A percentile compares a stretch with the other conserved stretches of the same genome.
Evolutionary conservation across 352 stramenopile genomes (phyloP).

Genomic region (Globisporangium spiculum): DNA sequence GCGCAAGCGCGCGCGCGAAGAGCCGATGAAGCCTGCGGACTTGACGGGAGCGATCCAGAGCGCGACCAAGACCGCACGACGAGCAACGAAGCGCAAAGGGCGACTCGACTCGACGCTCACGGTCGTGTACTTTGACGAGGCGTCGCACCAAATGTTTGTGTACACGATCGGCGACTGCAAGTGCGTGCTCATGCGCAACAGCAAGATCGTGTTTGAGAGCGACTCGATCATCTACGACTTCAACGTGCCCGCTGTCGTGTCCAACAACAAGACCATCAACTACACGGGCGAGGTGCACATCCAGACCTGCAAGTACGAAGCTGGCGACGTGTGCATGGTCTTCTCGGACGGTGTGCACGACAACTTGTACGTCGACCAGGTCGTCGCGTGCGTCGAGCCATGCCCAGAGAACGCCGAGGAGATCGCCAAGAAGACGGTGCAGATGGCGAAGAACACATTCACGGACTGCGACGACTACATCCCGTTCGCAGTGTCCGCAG

Average conservation of each 20-base stretch:
- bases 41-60: constrained; percentile 66
- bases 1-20: constrained; percentile 53
- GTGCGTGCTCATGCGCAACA: constrained; percentile 69
- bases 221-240: constrained; percentile 91
- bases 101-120: constrained; percentile 82
- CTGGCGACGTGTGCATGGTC: constrained; percentile 73
- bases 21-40: constrained; percentile 50
- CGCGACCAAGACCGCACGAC: constrained; percentile 71
- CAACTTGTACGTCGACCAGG: constrained; percentile 85
- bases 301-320: constrained; percentile 69
- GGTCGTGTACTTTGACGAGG: constrained; percentile 77
- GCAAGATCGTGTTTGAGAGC: constrained; percentile 78
- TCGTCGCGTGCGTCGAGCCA: constrained; percentile 56
- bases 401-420: constrained; percentile 52
- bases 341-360: constrained; percentile 89
- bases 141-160: constrained; percentile 71
- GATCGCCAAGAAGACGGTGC: constrained; percentile 72
- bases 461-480: constrained; percentile 64
- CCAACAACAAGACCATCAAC: constrained; percentile 83
- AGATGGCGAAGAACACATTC: constrained; percentile 71
- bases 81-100: constrained; percentile 72
- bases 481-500: constrained; percentile 81
- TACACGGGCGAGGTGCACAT: constrained; percentile 70
- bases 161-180: constrained; percentile 89
- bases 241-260: constrained; percentile 86